phyloP scores from a whole-genome alignment of 441 rosid species.

The Corymbia citriodora region DNA sequence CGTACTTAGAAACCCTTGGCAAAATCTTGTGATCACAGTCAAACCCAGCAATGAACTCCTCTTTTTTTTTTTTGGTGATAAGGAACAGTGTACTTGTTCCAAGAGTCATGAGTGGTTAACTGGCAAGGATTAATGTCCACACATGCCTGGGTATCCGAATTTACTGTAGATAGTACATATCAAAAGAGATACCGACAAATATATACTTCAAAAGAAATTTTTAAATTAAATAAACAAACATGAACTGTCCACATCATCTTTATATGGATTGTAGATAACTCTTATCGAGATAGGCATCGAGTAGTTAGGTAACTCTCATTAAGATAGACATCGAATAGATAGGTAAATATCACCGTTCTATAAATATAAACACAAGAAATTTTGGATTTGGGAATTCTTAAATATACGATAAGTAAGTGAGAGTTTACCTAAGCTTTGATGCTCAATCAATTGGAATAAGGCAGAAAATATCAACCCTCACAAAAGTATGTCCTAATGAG shows the following conservation, averaged over 20 bases:
- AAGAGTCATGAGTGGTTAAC: neutral
- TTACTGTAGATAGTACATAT: neutral
- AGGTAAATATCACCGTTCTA: rapidly evolving
- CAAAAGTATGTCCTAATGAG: neutral
- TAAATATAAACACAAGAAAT: neutral
- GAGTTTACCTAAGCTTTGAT: neutral
- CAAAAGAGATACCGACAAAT: neutral
- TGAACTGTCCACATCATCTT: neutral
- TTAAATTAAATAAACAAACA: neutral
- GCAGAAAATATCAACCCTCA: neutral
- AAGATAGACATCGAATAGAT: neutral
- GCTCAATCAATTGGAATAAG: neutral
- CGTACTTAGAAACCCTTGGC: neutral
- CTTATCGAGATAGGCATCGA: no score
- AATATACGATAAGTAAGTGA: neutral
- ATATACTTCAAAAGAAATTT: neutral
- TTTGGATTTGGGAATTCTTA: neutral
- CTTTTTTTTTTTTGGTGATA: neutral
- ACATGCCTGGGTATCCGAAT: neutral
- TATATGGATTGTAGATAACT: rapidly evolving
- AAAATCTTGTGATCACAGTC: neutral
- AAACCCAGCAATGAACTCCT: neutral
- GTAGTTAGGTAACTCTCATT: neutral
- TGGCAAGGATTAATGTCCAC: neutral
- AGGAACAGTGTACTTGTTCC: neutral